Conservation (phyloP, 1,139 yeast species). For the Yamadazyma atlantica region DNA sequence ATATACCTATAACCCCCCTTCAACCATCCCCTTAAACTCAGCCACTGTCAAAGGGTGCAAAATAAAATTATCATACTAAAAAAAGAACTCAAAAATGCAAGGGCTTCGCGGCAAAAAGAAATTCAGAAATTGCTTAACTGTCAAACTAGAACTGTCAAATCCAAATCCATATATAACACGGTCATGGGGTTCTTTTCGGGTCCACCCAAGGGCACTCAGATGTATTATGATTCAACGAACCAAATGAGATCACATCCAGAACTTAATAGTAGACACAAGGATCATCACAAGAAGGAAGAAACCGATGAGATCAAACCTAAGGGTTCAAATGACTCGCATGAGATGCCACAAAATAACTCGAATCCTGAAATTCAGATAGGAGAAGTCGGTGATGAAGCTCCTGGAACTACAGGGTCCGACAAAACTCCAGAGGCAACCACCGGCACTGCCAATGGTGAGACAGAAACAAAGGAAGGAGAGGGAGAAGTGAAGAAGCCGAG, state of each 20-base stretch:
- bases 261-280: constrained; percentile 11
- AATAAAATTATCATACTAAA: too few species aligned
- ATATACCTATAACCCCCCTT: too few species aligned
- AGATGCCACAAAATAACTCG: too few species aligned
- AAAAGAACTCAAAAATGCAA: neutral
- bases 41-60: too few species aligned
- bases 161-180: neutral
- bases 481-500: constrained; percentile 9
- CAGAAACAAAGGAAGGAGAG: constrained; percentile 3
- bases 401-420: too few species aligned
- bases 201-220: constrained; percentile 8
- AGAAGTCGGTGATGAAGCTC: too few species aligned
- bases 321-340: neutral
- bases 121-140: neutral
- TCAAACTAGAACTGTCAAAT: neutral
- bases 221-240: constrained; percentile 11
- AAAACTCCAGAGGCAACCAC: too few species aligned
- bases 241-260: constrained; percentile 17
- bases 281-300: constrained; percentile 3
- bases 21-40: too few species aligned
- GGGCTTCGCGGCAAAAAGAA: neutral
- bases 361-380: neutral
- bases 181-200: constrained; percentile 16
- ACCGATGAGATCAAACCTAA: constrained; percentile 1
- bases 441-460: neutral